Evolutionary conservation across 1,284 basidiomycete genomes (phyloP).

Genomic region (Ceratobasidium sp.): DNA sequence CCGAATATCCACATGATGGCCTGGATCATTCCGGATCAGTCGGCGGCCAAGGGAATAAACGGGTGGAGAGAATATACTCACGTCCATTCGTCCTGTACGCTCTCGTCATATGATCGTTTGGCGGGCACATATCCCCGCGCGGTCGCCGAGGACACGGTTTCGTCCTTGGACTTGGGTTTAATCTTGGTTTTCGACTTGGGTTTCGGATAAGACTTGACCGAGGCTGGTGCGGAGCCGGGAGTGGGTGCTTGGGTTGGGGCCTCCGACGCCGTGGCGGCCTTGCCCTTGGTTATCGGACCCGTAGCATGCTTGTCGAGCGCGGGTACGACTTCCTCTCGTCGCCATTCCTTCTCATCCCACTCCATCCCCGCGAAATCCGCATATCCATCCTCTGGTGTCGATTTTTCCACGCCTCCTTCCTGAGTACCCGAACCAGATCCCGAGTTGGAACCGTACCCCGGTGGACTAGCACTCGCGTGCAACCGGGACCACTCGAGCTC

Average conservation of each 20-base stretch:
- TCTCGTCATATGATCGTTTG: conserved; percentile 18
- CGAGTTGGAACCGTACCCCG: conserved; percentile 8
- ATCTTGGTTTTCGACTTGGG: conserved; percentile 1
- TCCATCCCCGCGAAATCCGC: conserved; percentile 27
- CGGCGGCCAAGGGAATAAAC: background rate
- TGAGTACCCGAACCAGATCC: background rate
- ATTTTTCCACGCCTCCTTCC: conserved; percentile 14
- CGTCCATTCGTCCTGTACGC: conserved; percentile 30
- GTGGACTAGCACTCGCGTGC: conserved; percentile 23
- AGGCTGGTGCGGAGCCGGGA: background rate
- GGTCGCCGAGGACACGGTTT: conserved; percentile 16
- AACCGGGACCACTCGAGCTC: conserved; percentile 26
- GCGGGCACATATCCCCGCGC: conserved; percentile 25
- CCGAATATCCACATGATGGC: conserved; percentile 20
- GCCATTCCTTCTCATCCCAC: conserved; percentile 30
- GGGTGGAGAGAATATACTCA: background rate
- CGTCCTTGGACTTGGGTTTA: conserved; percentile 6
- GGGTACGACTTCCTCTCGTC: conserved; percentile 32
- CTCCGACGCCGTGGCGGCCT: background rate
- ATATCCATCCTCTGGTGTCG: conserved; percentile 4
- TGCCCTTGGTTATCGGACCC: background rate
- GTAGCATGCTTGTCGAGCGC: background rate
- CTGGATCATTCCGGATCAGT: conserved; percentile 1
- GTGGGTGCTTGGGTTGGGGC: background rate
- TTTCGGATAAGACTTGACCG: conserved; percentile 5